A percentile compares a stretch with the other conserved stretches of the same genome.
phyloP scores from a whole-genome alignment of 1,284 basidiomycete genomes.

The Agroathelia rolfsii region DNA sequence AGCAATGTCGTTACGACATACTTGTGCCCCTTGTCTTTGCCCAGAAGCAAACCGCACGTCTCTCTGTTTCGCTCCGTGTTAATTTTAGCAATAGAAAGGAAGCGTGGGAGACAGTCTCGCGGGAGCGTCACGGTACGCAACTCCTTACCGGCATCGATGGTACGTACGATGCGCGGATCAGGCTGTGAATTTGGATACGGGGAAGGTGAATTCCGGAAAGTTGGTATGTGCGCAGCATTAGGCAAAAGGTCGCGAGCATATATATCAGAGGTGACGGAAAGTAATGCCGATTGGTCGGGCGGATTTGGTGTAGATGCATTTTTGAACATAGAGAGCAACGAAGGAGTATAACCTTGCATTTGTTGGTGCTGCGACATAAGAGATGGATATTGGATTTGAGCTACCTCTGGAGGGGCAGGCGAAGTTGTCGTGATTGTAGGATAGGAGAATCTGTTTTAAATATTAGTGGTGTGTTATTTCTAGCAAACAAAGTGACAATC shows the following conservation, averaged over 20 bases:
- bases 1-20: conserved; percentile 67
- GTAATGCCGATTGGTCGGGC: conserved; percentile 16
- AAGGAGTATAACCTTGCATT: conserved; percentile 57
- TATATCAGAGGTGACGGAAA: conserved; percentile 15
- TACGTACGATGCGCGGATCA: conserved; percentile 18
- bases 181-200: conserved; percentile 13
- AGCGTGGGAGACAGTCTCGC: conserved; percentile 57
- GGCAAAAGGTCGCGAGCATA: conserved; percentile 25
- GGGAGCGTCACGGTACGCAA: conserved; percentile 61
- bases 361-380: conserved; percentile 65
- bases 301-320: conserved; percentile 18
- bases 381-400: conserved; percentile 41
- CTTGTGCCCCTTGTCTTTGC: conserved; percentile 43
- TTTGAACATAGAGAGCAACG: conserved; percentile 44
- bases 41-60: conserved; percentile 58
- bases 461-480: conserved; percentile 2
- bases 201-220: conserved; percentile 6
- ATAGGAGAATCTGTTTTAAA: conserved; percentile 19
- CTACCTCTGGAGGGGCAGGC: conserved; percentile 35
- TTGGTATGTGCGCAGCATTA: conserved; percentile 15
- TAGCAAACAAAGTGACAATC: conserved; percentile 12
- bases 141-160: conserved; percentile 20
- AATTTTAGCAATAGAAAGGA: conserved; percentile 55
- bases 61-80: conserved; percentile 55
- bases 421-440: conserved; percentile 53